Conservation (phyloP, 257 asterid genomes). For the Lithospermum erythrorhizon region DNA sequence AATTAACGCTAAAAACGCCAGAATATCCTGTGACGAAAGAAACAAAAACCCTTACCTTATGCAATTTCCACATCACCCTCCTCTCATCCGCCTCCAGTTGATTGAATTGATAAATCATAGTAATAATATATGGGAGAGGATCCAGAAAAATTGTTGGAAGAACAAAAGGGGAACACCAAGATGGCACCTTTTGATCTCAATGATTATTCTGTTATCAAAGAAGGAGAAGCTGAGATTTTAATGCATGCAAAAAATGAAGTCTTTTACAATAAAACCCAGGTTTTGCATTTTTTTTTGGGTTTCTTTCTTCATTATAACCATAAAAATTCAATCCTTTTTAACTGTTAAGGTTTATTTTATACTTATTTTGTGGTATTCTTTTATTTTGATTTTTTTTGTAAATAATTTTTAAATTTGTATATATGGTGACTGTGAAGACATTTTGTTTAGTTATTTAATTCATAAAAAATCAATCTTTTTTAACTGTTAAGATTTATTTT, state of each 20-base stretch:
- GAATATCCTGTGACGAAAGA: no score
- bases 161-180: conserved; percentile 7
- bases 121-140: no score
- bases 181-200: conserved; percentile 44
- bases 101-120: no score
- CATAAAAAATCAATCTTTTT: no score
- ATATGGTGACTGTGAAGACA: not conserved
- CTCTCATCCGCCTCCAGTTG: no score
- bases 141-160: no score
- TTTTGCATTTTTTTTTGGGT: conserved; percentile 4
- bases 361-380: not conserved
- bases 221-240: conserved; percentile 93
- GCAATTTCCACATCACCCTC: no score
- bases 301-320: not conserved
- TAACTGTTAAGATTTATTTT: no score
- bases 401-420: not conserved
- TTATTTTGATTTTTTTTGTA: not conserved
- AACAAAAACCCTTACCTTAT: no score
- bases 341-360: not conserved
- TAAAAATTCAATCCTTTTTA: not conserved
- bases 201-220: conserved; percentile 60
- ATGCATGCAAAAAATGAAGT: conserved; percentile 88
- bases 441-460: no score
- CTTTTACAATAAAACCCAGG: conserved; percentile 91
- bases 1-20: no score